These are phyloP conservation scores for Nakataea oryzae DNA, from an alignment of 2,329 filamentous ascomycete genomes.

Conservation along the genomic window DNA sequence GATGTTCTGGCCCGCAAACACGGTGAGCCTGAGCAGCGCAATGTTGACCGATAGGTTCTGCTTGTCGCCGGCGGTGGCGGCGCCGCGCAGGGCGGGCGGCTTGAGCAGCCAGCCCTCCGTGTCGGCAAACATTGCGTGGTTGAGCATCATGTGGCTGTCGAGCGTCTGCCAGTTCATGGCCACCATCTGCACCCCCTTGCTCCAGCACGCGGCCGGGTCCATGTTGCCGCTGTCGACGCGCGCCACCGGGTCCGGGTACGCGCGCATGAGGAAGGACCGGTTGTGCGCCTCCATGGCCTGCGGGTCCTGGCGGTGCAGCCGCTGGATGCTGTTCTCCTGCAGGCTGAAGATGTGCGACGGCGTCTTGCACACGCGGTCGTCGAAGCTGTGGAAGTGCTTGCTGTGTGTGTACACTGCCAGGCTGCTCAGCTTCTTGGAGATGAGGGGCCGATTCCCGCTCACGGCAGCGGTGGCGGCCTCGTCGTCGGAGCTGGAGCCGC, in stretches of 20 bases:
- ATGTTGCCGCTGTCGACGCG: conserved; percentile 81
- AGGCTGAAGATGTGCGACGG: conserved; percentile 76
- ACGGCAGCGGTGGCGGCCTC: conserved; percentile 17
- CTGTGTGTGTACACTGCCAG: conserved; percentile 82
- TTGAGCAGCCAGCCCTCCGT: conserved; percentile 80
- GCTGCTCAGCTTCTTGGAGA: conserved; percentile 61
- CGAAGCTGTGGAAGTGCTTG: conserved; percentile 66
- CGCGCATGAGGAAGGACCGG: conserved; percentile 76
- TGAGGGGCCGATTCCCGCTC: conserved; percentile 24
- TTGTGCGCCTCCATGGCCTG: conserved; percentile 81
- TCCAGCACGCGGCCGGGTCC: conserved; percentile 85
- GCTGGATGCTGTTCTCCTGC: conserved; percentile 64
- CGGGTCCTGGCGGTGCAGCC: conserved; percentile 48
- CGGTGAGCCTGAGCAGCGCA: conserved; percentile 53
- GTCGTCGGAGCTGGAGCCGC: conserved; percentile 29
- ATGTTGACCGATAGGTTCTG: conserved; percentile 32
- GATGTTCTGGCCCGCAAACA: conserved; percentile 69
- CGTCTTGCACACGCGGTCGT: conserved; percentile 49
- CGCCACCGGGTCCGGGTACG: conserved; percentile 73
- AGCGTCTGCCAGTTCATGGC: conserved; percentile 96
- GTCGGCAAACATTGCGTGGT: conserved; percentile 92
- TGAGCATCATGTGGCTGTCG: conserved; percentile 91
- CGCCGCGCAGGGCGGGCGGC: conserved; percentile 59
- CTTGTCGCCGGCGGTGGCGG: conserved; percentile 28
- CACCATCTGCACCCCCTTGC: conserved; percentile 92